Conservation (phyloP, 2,329 filamentous ascomycete genomes). For the Beauveria sp. region DNA sequence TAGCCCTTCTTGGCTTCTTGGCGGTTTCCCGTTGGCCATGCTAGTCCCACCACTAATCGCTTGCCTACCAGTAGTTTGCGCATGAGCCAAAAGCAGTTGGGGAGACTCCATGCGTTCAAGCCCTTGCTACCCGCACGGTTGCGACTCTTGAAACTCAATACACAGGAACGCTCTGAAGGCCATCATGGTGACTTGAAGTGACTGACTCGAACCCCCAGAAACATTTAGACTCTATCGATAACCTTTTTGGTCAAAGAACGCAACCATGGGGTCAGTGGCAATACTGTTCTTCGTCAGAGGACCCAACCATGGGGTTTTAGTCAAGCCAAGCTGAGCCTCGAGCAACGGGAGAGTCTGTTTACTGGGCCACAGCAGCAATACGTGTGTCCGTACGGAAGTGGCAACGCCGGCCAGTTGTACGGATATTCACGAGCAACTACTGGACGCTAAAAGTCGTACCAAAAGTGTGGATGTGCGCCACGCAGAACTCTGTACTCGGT, state of each 20-base stretch:
- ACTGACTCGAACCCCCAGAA: neutral
- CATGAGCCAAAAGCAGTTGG: neutral
- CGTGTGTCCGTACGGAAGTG: too few relatives aligned
- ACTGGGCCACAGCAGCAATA: too few relatives aligned
- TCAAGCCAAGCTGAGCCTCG: neutral
- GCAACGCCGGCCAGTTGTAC: neutral
- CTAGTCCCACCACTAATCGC: neutral
- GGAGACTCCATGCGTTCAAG: neutral
- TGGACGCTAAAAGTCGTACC: neutral
- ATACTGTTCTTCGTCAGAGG: too few relatives aligned
- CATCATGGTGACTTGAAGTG: neutral
- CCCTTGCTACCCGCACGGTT: neutral
- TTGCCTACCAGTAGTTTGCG: neutral
- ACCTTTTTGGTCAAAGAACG: neutral
- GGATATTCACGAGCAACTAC: neutral
- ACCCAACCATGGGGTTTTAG: neutral
- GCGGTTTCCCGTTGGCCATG: neutral
- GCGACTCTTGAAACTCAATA: neutral
- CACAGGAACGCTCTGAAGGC: neutral
- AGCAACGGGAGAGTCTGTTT: too few relatives aligned
- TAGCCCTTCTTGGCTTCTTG: slow-evolving; percentile 2
- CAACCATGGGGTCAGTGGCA: neutral
- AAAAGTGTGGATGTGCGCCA: neutral
- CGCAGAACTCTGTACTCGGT: too few relatives aligned
- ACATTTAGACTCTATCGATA: neutral